Conservation (phyloP, 2,329 filamentous ascomycete genomes). For the Xylariales sp. region DNA sequence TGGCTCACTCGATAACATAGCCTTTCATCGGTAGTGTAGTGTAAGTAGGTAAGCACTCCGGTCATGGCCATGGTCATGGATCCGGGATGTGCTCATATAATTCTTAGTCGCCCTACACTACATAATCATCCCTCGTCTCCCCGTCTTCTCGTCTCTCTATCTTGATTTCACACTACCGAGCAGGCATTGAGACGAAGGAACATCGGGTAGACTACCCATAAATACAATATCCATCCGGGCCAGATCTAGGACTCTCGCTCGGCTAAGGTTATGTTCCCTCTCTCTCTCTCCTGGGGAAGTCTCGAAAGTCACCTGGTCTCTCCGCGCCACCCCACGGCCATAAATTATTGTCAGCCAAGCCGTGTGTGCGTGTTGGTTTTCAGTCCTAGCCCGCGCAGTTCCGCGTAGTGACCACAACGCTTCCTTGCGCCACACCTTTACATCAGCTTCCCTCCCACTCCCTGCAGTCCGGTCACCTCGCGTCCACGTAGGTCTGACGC, state of each 20-base stretch:
- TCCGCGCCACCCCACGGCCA: conserved; percentile 33
- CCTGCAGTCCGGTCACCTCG: conserved; percentile 24
- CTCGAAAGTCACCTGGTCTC: conserved; percentile 34
- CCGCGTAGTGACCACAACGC: conserved; percentile 29
- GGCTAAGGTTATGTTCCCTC: conserved; percentile 36
- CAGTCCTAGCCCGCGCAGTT: conserved; percentile 35
- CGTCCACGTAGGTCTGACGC: conserved; percentile 34
- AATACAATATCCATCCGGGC: conserved; percentile 23
- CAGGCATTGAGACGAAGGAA: conserved; percentile 9
- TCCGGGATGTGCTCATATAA: conserved; percentile 35
- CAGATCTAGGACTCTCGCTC: conserved; percentile 36
- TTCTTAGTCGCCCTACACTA: conserved; percentile 29
- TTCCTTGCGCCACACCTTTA: conserved; percentile 36
- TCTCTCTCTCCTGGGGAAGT: conserved; percentile 21
- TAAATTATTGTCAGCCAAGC: conserved; percentile 38
- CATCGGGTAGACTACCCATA: conserved; percentile 10
- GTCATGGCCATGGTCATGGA: conserved; percentile 28
- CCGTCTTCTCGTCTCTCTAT: conserved; percentile 18
- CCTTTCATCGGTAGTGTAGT: conserved; percentile 24
- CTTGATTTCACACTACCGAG: conserved; percentile 10
- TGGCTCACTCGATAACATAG: conserved; percentile 28
- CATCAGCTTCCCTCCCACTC: conserved; percentile 33
- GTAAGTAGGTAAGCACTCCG: conserved; percentile 24
- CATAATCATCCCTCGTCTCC: conserved; percentile 14
- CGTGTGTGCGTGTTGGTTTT: conserved; percentile 23